A percentile compares a stretch with the other conserved stretches of the same genome.
Conservation (phyloP, 2,329 filamentous ascomycete genomes). For the Fusarium sp. region DNA sequence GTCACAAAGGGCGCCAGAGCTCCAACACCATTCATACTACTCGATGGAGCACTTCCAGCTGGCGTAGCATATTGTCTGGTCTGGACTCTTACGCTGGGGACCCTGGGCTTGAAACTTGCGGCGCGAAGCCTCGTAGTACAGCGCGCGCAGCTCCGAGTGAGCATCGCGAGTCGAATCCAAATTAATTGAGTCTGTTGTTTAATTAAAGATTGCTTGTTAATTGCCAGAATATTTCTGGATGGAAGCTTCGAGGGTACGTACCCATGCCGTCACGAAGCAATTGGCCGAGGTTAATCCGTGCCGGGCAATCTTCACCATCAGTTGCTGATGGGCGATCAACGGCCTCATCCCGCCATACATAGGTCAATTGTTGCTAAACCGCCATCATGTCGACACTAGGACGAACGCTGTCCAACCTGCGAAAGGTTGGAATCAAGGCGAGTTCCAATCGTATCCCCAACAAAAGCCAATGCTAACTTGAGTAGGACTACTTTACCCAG, state of each 20-base stretch:
- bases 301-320: conserved; percentile 42
- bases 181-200: conserved; percentile 12
- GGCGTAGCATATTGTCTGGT: conserved; percentile 59
- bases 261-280: conserved; percentile 35
- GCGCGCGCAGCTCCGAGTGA: conserved; percentile 54
- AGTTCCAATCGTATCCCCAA: conserved; percentile 32
- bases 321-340: conserved; percentile 32
- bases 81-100: conserved; percentile 52
- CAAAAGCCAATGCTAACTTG: conserved; percentile 35
- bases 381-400: conserved; percentile 88
- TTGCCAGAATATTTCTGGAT: conserved; percentile 39
- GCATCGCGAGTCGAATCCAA: conserved; percentile 46
- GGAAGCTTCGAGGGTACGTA: conserved; percentile 35
- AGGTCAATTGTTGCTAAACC: conserved; percentile 51
- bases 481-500: conserved; percentile 89
- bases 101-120: conserved; percentile 40
- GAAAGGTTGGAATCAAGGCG: conserved; percentile 90
- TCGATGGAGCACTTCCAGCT: conserved; percentile 45
- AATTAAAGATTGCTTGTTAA: conserved; percentile 33
- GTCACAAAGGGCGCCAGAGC: conserved; percentile 67
- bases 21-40: conserved; percentile 49
- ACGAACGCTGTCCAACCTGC: conserved; percentile 88
- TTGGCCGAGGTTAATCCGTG: conserved; percentile 52
- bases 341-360: conserved; percentile 30
- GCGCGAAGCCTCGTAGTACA: conserved; percentile 49